phyloP scores from a whole-genome alignment of 2,329 filamentous ascomycete genomes.

The Colletotrichum theobromicola region DNA sequence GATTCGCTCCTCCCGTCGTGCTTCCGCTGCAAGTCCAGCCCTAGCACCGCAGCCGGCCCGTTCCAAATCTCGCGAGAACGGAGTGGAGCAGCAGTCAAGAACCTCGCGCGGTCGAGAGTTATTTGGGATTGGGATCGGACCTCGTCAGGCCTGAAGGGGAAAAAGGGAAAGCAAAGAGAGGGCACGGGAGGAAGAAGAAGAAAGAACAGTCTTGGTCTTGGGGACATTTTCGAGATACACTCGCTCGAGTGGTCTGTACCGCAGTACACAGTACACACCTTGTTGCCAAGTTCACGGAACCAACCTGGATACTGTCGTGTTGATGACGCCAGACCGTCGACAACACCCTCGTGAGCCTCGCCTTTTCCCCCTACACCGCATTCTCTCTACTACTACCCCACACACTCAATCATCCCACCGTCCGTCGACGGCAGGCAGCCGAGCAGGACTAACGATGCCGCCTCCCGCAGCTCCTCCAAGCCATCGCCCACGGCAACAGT shows the following conservation, averaged over 20 bases:
- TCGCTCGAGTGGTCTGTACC: background rate
- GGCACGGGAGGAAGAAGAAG: background rate
- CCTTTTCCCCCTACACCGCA: background rate
- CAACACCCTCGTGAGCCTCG: constrained; percentile 1
- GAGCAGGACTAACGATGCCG: background rate
- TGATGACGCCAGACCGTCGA: constrained; percentile 9
- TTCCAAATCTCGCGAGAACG: background rate
- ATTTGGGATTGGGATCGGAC: background rate
- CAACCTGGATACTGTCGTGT: background rate
- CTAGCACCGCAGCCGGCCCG: background rate
- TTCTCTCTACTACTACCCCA: background rate
- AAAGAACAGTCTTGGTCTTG: background rate
- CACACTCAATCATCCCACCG: background rate
- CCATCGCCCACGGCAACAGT: background rate
- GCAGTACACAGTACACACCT: background rate
- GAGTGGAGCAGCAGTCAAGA: background rate
- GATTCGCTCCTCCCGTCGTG: background rate
- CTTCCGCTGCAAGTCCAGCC: background rate
- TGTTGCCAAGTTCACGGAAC: background rate
- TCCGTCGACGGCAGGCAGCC: background rate
- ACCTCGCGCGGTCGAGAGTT: background rate
- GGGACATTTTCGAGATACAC: background rate
- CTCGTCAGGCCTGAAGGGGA: background rate
- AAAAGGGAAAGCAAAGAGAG: background rate
- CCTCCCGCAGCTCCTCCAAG: background rate